Base-by-base conservation (phyloP, 2,329 filamentous ascomycete species). In the Phaeosphaeria sp. region DNA sequence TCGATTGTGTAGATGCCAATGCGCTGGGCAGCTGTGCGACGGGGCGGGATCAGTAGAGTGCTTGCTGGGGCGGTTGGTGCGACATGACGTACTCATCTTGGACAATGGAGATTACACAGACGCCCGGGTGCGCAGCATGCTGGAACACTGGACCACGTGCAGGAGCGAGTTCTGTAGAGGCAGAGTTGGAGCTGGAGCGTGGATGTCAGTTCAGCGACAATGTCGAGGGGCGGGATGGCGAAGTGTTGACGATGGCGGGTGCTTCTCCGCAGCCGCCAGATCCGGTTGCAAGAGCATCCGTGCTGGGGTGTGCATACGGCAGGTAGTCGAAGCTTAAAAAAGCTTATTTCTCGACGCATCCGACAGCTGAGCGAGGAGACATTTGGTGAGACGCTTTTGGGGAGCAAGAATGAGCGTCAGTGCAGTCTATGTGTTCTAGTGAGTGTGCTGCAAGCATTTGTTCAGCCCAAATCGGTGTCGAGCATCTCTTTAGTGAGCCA, bases 1-100 rank as follows among this genome's bases (percentile, higher is more conserved):
- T 69, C 63, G 50, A 76, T 74, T 56, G 75, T 77, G 59, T 73
- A 74, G 56, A 77, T 60, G 49, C 68, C 66, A 51, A 77, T 69
- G 53, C 67, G 66, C 56, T 72, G 68, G 63, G 75, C 75, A 56
- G 70, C 74, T 76, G 62, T 63, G 56, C 13, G 30, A 24, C 13
- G 51, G 18, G 30, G 63, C 48, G 27, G 22, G 39, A 15, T 39
- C 20, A 49, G 47, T 21, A 30, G 20, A 27, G 30, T 21, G 25
- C 33, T 21, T 15, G 2, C 4, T 36, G 47, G 42, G 20, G 57
- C 39, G 45, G 50, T 49, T 48, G 17, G 42, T 67, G 56, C 67
- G 65, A 77, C 74, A 64, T 68, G 65, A 77, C 74, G 65, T 77
- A 79, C 77, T 74, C 78, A 80, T 80, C 52, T 63, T 76, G 70